Percentiles rank a stretch among this genome's conserved stretches.
Evolutionary conservation across 306 rosid species (phyloP).

Genomic region (Macrotyloma uniflorum): DNA sequence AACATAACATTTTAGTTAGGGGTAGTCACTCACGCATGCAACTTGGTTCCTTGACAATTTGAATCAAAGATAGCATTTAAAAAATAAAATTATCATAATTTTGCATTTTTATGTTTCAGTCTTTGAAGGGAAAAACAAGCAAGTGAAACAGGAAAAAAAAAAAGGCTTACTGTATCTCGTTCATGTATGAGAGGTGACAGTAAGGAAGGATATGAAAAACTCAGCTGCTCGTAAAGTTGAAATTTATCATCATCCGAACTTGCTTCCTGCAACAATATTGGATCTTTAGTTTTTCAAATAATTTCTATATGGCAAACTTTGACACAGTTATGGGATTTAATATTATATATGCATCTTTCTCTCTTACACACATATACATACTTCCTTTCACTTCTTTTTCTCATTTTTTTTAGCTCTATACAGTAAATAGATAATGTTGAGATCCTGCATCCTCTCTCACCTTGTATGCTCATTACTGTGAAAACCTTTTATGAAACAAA

Average conservation of each 20-base stretch:
- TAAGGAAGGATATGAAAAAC: conserved; percentile 78
- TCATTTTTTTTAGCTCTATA: background rate
- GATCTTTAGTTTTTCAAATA: background rate
- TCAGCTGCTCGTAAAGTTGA: conserved; percentile 81
- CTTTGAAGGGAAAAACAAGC: background rate
- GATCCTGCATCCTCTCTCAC: background rate
- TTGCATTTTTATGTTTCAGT: background rate
- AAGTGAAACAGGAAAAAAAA: background rate
- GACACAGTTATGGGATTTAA: background rate
- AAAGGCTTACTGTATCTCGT: conserved; percentile 74
- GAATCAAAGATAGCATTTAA: background rate
- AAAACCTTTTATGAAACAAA: background rate
- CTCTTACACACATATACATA: too few species aligned
- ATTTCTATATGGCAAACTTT: background rate
- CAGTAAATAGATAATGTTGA: background rate
- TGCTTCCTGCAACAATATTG: conserved; percentile 58
- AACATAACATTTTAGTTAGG: background rate
- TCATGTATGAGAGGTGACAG: conserved; percentile 88
- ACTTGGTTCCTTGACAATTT: background rate
- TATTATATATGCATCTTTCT: background rate
- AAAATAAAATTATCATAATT: background rate
- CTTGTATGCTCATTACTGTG: background rate
- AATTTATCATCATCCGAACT: conserved; percentile 54
- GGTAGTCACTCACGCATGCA: background rate
- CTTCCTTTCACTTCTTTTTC: background rate